These are phyloP conservation scores for Didymella glomerata DNA, from an alignment of 2,329 filamentous ascomycete genomes.

Conservation along the genomic window DNA sequence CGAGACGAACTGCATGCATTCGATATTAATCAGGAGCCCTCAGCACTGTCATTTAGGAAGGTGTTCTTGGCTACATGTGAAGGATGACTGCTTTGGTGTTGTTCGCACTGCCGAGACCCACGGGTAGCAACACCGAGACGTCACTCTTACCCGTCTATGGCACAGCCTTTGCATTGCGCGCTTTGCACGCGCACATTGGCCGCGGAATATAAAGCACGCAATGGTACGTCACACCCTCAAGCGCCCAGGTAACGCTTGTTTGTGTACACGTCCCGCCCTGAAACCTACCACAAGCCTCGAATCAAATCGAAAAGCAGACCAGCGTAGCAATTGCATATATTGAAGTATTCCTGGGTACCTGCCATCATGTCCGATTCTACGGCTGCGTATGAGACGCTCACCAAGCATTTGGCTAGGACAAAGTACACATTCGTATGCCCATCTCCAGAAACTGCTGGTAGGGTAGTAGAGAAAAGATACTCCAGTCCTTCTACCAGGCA, in stretches of 20 bases:
- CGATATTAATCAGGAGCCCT: background rate
- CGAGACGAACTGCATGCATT: background rate
- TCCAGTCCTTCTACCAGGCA: constrained; percentile 23
- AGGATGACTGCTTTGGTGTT: constrained; percentile 11
- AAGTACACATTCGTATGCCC: constrained; percentile 33
- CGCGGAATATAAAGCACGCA: constrained; percentile 1
- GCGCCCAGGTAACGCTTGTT: constrained; percentile 10
- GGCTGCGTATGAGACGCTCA: constrained; percentile 25
- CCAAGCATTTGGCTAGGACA: constrained; percentile 23
- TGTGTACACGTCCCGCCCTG: background rate
- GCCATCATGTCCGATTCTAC: constrained; percentile 22
- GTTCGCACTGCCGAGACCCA: constrained; percentile 11
- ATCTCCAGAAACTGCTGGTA: constrained; percentile 33
- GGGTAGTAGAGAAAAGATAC: constrained; percentile 29
- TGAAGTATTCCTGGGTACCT: background rate
- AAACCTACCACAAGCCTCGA: background rate
- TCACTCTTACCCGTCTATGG: constrained; percentile 29
- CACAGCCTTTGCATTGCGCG: constrained; percentile 5
- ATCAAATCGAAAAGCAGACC: background rate
- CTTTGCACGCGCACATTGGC: constrained; percentile 7
- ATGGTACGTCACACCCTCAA: constrained; percentile 1
- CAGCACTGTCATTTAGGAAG: background rate
- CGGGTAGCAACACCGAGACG: constrained; percentile 21
- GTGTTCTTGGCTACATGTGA: constrained; percentile 10
- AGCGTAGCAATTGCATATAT: background rate